Percentiles rank a stretch among this genome's conserved stretches.
Conservation (phyloP, 2,329 filamentous ascomycete species). For the Ophiostoma quercus region DNA sequence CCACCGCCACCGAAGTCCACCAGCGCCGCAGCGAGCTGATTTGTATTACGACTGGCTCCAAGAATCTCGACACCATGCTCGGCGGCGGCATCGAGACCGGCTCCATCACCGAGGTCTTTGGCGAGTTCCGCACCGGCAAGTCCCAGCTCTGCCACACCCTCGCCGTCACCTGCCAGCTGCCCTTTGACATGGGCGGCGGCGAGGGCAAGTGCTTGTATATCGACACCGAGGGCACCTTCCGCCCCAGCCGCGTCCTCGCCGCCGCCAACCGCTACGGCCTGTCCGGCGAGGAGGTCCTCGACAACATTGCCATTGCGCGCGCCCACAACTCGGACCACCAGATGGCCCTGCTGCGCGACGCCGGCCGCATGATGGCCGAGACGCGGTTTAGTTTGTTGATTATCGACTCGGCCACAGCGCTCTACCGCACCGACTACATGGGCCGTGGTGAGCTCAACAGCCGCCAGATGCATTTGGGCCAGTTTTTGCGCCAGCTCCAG, state of each 20-base stretch:
- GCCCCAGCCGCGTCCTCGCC: conserved; percentile 81
- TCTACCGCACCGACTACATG: conserved; percentile 94
- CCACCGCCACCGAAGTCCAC: conserved; percentile 98
- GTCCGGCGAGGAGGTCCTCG: conserved; percentile 92
- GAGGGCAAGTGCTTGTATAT: conserved; percentile 99
- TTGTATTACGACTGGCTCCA: conserved; percentile 95
- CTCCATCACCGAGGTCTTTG: conserved; percentile 96
- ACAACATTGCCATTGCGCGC: conserved; percentile 96
- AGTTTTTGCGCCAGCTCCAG: conserved; percentile 81
- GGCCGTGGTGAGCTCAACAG: conserved; percentile 96
- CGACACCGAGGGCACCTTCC: conserved; percentile 95
- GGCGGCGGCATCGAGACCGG: conserved; percentile 95
- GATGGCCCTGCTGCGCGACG: conserved; percentile 88
- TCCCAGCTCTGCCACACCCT: conserved; percentile 98
- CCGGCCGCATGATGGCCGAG: conserved; percentile 98
- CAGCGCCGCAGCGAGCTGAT: conserved; percentile 93
- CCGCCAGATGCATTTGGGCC: conserved; percentile 80
- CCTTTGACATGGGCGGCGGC: conserved; percentile 97
- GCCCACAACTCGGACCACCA: conserved; percentile 99
- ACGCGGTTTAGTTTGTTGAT: conserved; percentile 93
- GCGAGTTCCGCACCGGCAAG: conserved; percentile 96
- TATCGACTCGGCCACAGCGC: conserved; percentile 89
- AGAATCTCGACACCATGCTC: conserved; percentile 90
- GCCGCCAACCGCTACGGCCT: conserved; percentile 93
- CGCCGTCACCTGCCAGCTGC: conserved; percentile 95